Conservation (phyloP, 257 asterid species). For the Thymus mandschuricus region DNA sequence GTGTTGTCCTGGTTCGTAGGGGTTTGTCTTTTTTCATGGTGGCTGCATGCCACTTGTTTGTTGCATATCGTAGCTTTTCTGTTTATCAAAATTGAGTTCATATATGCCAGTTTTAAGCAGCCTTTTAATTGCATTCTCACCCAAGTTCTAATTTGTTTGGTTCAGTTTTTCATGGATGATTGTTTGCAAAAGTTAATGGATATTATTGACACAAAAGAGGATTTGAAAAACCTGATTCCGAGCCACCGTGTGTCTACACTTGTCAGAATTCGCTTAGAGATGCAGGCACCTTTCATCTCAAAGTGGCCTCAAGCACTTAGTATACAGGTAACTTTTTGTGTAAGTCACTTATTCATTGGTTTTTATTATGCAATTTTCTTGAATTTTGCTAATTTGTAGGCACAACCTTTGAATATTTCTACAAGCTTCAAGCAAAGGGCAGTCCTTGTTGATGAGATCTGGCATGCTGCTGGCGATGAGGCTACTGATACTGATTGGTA, state of each 20-base stretch:
- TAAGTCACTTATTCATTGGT: constrained; percentile 10
- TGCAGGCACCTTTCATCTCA: constrained; percentile 93
- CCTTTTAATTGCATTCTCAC: constrained; percentile 21
- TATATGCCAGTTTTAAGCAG: constrained; percentile 2
- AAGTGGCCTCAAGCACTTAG: constrained; percentile 98
- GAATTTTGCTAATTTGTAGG: constrained; percentile 46
- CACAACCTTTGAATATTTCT: constrained; percentile 74
- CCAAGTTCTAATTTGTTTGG: constrained; percentile 30
- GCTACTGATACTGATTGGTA: constrained; percentile 79
- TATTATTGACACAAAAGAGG: constrained; percentile 63
- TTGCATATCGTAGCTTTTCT: neutral
- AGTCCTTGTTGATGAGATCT: constrained; percentile 90
- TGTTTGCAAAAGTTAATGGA: constrained; percentile 84
- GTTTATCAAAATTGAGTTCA: constrained; percentile 4
- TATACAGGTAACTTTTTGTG: constrained; percentile 62
- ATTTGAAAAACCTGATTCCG: constrained; percentile 62
- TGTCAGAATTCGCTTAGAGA: constrained; percentile 80
- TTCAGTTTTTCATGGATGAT: constrained; percentile 95
- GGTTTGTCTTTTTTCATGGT: constrained; percentile 1
- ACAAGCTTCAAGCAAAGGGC: constrained; percentile 94
- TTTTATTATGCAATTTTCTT: neutral
- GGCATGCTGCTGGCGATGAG: constrained; percentile 89
- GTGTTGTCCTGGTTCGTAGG: neutral
- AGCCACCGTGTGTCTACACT: constrained; percentile 78
- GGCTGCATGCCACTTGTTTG: constrained; percentile 10